phyloP scores from a whole-genome alignment of 192 early-diverging fungal species.

The Umbelopsis isabellina region DNA sequence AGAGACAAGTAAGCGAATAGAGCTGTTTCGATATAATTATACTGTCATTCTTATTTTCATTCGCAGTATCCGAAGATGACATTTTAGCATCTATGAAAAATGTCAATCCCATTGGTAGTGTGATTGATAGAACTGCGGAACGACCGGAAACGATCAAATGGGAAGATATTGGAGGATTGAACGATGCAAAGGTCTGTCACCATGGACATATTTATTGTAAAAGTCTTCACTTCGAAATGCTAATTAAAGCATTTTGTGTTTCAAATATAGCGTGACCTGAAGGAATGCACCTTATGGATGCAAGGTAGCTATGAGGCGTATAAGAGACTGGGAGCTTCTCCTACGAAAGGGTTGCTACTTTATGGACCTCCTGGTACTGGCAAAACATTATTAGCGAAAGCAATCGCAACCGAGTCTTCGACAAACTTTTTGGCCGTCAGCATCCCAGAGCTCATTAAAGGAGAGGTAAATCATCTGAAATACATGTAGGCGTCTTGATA shows the following conservation, averaged over 20 bases:
- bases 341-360: conserved; percentile 83
- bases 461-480: conserved; percentile 57
- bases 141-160: conserved; percentile 61
- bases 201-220: too few relatives aligned
- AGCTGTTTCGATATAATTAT: conserved; percentile 34
- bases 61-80: conserved; percentile 42
- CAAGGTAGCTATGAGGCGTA: conserved; percentile 68
- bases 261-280: conserved; percentile 53
- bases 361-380: conserved; percentile 92
- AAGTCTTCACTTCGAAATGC: neutral
- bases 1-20: conserved; percentile 26
- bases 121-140: conserved; percentile 43
- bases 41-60: conserved; percentile 24
- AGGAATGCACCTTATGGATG: conserved; percentile 83
- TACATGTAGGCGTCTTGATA: neutral
- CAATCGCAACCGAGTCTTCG: conserved; percentile 77
- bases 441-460: conserved; percentile 84
- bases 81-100: conserved; percentile 26
- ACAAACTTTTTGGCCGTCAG: conserved; percentile 82
- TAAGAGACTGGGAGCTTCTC: conserved; percentile 65
- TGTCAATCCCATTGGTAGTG: conserved; percentile 35
- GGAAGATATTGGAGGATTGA: conserved; percentile 83
- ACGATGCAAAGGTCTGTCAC: conserved; percentile 61
- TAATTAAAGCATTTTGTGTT: conserved; percentile 2
- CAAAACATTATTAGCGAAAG: conserved; percentile 88